A percentile compares a stretch with the other conserved stretches of the same genome.
These are phyloP conservation scores for Trypanosoma lewisi DNA, from an alignment of 208 protist genomes.

Conservation along the genomic window DNA sequence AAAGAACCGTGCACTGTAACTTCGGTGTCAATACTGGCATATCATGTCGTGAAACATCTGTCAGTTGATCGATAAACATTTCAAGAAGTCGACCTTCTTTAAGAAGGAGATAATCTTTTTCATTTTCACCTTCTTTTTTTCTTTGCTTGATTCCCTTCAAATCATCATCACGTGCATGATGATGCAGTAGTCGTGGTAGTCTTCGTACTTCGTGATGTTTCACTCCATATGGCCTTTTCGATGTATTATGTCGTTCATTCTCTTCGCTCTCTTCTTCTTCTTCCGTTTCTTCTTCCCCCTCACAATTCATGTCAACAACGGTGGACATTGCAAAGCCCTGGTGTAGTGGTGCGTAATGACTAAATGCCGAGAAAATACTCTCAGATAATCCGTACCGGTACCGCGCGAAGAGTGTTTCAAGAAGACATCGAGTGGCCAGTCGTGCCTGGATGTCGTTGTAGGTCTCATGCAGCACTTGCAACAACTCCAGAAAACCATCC, in stretches of 20 bases:
- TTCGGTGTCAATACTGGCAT: slow-evolving; percentile 31
- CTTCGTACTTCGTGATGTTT: no score
- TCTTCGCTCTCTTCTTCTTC: not conserved
- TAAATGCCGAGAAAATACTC: slow-evolving; percentile 21
- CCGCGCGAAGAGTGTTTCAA: slow-evolving; percentile 32
- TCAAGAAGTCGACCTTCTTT: slow-evolving; percentile 26
- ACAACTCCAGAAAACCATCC: slow-evolving; percentile 27
- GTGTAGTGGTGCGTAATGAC: slow-evolving; percentile 14
- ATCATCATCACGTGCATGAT: not conserved
- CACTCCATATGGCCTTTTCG: not conserved
- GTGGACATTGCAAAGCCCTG: not conserved
- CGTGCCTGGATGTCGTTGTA: slow-evolving; percentile 28
- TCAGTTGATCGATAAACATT: slow-evolving; percentile 28
- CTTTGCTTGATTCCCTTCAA: not conserved
- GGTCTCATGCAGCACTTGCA: slow-evolving; percentile 29
- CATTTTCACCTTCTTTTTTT: not conserved
- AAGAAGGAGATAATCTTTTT: not conserved
- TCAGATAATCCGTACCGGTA: slow-evolving; percentile 25
- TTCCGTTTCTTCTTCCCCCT: not conserved
- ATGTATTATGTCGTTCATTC: not conserved
- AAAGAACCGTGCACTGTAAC: slow-evolving; percentile 34
- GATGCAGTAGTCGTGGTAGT: no score
- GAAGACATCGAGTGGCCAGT: slow-evolving; percentile 31
- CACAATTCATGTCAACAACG: not conserved
- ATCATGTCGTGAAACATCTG: slow-evolving; percentile 19